Evolutionary conservation across 2,329 filamentous ascomycete genomes (phyloP).

Genomic region (Westerdykella aurantiaca): DNA sequence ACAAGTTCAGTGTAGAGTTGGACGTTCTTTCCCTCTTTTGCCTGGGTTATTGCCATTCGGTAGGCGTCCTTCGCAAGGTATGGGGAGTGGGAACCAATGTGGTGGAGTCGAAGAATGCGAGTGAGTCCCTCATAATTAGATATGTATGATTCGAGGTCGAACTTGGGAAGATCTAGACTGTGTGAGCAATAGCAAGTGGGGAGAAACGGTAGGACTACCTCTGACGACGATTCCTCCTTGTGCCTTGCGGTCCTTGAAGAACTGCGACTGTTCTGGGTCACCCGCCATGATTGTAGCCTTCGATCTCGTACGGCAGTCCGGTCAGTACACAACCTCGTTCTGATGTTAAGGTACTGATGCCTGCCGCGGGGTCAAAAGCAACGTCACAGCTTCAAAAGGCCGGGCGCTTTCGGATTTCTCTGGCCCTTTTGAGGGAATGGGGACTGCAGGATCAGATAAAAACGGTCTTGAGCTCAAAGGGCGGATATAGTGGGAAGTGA

Average conservation of each 20-base stretch:
- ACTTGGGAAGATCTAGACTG: constrained; percentile 66
- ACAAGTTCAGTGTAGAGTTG: constrained; percentile 64
- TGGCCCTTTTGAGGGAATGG: too few species aligned
- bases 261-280: constrained; percentile 31
- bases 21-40: constrained; percentile 69
- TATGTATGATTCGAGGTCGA: constrained; percentile 88
- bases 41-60: constrained; percentile 67
- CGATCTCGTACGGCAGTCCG: too few species aligned
- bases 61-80: constrained; percentile 74
- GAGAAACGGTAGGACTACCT: constrained; percentile 16
- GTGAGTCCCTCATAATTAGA: constrained; percentile 81
- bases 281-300: constrained; percentile 21
- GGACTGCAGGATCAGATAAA: too few species aligned
- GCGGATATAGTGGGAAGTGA: too few species aligned
- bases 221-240: constrained; percentile 28
- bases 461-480: too few species aligned
- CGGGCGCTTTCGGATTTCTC: too few species aligned
- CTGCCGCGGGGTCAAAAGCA: too few species aligned
- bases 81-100: constrained; percentile 74
- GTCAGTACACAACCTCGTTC: too few species aligned
- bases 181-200: constrained; percentile 11
- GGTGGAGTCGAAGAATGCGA: constrained; percentile 70
- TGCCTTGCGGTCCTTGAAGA: constrained; percentile 27
- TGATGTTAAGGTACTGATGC: too few species aligned
- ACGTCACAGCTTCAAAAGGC: too few species aligned